These are phyloP conservation scores for Dalbergia cultrata DNA, from an alignment of 306 rosid species.

Conservation along the genomic window DNA sequence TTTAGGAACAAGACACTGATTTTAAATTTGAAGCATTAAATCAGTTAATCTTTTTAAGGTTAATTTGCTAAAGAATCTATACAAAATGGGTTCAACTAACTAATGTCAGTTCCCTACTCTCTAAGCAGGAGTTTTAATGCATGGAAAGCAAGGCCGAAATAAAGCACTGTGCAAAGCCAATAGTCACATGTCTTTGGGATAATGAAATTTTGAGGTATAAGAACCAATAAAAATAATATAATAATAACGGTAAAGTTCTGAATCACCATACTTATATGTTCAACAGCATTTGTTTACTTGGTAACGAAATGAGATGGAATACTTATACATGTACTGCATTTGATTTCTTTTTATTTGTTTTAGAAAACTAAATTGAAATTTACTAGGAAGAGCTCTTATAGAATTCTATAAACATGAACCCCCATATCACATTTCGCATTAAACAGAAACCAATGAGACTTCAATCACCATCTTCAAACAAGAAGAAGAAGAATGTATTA, in stretches of 20 bases:
- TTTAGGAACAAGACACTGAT: conserved; percentile 17
- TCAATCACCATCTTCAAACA: conserved; percentile 1
- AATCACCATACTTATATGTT: conserved; percentile 3
- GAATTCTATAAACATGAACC: neutral
- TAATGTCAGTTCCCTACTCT: conserved; percentile 16
- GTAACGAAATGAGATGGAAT: conserved; percentile 3
- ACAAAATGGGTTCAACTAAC: conserved; percentile 9
- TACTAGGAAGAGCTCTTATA: neutral
- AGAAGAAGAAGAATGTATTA: conserved; percentile 34
- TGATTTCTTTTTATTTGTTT: neutral
- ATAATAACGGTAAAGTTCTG: neutral
- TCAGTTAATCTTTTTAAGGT: neutral
- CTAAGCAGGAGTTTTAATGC: neutral
- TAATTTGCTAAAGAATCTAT: conserved; percentile 7
- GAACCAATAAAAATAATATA: neutral
- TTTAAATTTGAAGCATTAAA: neutral
- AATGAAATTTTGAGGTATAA: neutral
- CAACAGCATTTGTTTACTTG: conserved; percentile 4
- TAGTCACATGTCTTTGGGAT: neutral
- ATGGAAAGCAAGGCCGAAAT: conserved; percentile 23
- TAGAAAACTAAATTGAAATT: conserved; percentile 7
- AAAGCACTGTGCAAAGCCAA: neutral
- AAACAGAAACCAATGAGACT: conserved; percentile 34
- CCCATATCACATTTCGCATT: neutral
- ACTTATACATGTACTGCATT: neutral